phyloP scores from a whole-genome alignment of 108 stramenopile species.

The Chaetoceros muelleri region DNA sequence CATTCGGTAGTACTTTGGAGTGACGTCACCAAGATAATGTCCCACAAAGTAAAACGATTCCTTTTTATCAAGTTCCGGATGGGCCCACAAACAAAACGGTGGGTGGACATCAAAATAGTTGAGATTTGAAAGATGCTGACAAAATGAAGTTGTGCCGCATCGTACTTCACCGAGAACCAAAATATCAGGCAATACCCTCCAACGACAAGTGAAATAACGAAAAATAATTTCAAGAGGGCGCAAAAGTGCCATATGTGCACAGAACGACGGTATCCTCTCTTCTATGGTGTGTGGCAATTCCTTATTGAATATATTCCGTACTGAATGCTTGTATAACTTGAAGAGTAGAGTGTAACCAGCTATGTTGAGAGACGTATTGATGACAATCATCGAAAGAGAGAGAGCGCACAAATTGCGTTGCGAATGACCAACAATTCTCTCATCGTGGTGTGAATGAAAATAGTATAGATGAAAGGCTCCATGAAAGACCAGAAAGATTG shows the following conservation, averaged over 20 bases:
- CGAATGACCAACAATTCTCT: no score
- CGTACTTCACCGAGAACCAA: constrained; percentile 56
- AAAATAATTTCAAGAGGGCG: constrained; percentile 42
- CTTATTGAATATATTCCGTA: constrained; percentile 44
- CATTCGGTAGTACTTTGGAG: constrained; percentile 43
- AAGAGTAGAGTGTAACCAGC: constrained; percentile 28
- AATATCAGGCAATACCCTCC: constrained; percentile 43
- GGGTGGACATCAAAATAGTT: constrained; percentile 24
- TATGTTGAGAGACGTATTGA: constrained; percentile 10
- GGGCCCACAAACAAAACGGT: constrained; percentile 57
- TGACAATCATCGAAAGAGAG: no score
- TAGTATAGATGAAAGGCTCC: no score
- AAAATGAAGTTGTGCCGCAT: constrained; percentile 54
- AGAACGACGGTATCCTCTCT: constrained; percentile 27
- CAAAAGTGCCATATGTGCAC: constrained; percentile 31
- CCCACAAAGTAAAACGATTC: constrained; percentile 61
- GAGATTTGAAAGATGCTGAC: constrained; percentile 28
- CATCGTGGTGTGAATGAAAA: no score
- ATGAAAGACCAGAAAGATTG: no score
- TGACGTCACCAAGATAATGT: constrained; percentile 43
- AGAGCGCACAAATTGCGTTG: no score
- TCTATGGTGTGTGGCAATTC: constrained; percentile 20
- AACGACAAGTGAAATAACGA: constrained; percentile 29
- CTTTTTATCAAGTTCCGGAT: constrained; percentile 48
- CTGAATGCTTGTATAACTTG: constrained; percentile 34